Conservation (phyloP, 2,329 filamentous ascomycete species). For the Venturia oleaginea region DNA sequence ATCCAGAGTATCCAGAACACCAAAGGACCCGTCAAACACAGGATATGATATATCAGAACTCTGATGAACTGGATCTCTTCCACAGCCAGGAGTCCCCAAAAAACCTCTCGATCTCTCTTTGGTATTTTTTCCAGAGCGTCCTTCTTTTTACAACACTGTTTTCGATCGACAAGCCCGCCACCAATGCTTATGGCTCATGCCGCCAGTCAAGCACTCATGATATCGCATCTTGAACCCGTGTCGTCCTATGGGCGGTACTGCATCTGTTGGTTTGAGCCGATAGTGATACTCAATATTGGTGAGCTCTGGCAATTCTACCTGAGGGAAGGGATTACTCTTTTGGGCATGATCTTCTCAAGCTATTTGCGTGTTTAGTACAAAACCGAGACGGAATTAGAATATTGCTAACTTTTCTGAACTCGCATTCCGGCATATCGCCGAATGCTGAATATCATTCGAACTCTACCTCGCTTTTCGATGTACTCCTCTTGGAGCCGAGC, state of each 20-base stretch:
- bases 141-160: neutral
- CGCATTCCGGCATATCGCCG: neutral
- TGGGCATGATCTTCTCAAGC: neutral
- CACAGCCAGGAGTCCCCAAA: neutral
- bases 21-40: neutral
- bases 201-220: neutral
- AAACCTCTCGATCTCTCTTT: neutral
- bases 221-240: neutral
- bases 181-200: neutral
- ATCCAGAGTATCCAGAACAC: slow-evolving; percentile 4
- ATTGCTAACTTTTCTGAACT: neutral
- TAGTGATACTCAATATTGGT: neutral
- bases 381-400: neutral
- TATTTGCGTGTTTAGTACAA: neutral
- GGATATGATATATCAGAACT: neutral
- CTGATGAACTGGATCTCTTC: neutral
- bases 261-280: neutral
- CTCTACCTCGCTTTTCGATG: neutral
- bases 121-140: neutral
- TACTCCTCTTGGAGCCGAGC: neutral
- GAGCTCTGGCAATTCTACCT: neutral
- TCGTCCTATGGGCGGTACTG: neutral
- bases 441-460: neutral
- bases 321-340: neutral
- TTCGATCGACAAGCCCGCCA: neutral